phyloP scores from a whole-genome alignment of 495 filamentous ascomycete species.

The Sphaerosporella brunnea region DNA sequence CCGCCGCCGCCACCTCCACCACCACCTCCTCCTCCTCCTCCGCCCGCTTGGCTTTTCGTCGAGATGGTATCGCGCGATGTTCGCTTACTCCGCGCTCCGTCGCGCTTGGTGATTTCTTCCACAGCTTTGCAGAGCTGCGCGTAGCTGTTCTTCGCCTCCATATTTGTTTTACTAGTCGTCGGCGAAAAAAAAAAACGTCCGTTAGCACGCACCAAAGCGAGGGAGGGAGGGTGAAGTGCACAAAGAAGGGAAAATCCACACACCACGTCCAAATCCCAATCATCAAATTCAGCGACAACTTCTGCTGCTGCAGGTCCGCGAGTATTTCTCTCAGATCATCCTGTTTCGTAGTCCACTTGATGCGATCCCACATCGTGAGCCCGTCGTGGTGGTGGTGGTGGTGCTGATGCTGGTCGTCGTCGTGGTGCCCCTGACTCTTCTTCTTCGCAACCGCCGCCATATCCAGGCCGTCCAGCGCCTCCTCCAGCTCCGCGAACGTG shows the following conservation, averaged over 20 bases:
- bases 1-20: not conserved
- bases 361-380: not conserved
- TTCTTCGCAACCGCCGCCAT: too few relatives aligned
- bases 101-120: not conserved
- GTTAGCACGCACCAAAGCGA: not conserved
- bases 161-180: not conserved
- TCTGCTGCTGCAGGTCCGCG: not conserved
- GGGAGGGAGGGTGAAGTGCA: too few relatives aligned
- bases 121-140: not conserved
- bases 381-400: not conserved
- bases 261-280: not conserved
- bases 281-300: not conserved
- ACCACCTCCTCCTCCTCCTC: too few relatives aligned
- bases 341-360: not conserved
- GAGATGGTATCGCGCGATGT: too few relatives aligned
- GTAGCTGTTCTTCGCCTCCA: not conserved
- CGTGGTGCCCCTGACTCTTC: too few relatives aligned
- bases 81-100: not conserved
- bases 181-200: too few relatives aligned
- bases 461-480: slow-evolving; percentile 1
- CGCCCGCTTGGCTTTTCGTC: too few relatives aligned
- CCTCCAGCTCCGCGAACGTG: slow-evolving; percentile 7
- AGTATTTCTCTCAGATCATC: not conserved
- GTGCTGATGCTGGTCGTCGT: too few relatives aligned
- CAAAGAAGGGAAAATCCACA: not conserved